Percentiles rank a stretch among this genome's conserved stretches.
Conservation (phyloP, 169 alveolate species). For the Theileria parva region DNA sequence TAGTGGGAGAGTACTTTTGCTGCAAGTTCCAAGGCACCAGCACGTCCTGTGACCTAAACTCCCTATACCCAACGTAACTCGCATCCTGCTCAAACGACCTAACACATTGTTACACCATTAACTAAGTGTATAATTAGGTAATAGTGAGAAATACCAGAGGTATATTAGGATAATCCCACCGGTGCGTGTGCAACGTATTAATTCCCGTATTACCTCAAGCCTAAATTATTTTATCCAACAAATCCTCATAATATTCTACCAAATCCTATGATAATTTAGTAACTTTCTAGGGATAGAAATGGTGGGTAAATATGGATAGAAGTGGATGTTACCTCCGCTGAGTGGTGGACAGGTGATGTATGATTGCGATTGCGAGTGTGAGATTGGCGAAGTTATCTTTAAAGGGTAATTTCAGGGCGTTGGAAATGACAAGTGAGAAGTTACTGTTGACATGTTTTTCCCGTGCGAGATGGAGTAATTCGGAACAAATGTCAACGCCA, state of each 20-base stretch:
- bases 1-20: conserved; percentile 13
- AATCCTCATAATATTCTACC: too few species aligned
- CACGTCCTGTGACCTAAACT: conserved; percentile 43
- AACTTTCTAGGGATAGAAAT: too few species aligned
- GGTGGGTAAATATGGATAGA: too few species aligned
- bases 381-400: conserved; percentile 32
- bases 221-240: background rate
- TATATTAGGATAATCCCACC: conserved; percentile 47
- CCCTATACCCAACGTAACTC: conserved; percentile 37
- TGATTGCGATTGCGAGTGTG: conserved; percentile 55
- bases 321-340: conserved; percentile 34
- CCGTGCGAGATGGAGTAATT: conserved; percentile 78
- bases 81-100: conserved; percentile 58
- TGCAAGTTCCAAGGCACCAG: conserved; percentile 68
- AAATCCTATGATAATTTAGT: too few species aligned
- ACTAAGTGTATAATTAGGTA: background rate
- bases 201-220: conserved; percentile 30
- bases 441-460: conserved; percentile 34
- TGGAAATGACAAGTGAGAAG: conserved; percentile 17
- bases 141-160: conserved; percentile 34
- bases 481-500: conserved; percentile 89
- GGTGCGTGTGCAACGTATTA: conserved; percentile 46
- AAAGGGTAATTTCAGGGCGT: conserved; percentile 41
- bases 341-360: conserved; percentile 44
- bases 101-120: background rate